A percentile compares a stretch with the other conserved stretches of the same genome.
phyloP scores from a whole-genome alignment of 352 stramenopile genomes.

The Phytopythium ostracodes region DNA sequence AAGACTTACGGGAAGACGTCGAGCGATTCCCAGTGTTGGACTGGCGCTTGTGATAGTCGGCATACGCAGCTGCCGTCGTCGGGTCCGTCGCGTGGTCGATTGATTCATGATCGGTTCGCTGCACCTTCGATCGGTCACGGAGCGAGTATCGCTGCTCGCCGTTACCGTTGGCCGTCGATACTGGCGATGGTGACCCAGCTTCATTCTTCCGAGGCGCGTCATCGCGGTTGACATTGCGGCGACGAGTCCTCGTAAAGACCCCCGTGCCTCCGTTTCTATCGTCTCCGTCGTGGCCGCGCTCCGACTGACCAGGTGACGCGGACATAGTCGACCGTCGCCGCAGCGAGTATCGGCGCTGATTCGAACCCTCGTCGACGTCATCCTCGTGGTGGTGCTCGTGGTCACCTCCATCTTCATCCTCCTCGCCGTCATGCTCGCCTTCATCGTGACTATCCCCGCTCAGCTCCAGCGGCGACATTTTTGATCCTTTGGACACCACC shows the following conservation, averaged over 20 bases:
- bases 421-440: constrained; percentile 20
- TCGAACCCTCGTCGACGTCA: constrained; percentile 7
- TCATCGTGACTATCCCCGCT: constrained; percentile 13
- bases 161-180: constrained; percentile 16
- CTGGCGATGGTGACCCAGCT: constrained; percentile 9
- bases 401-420: constrained; percentile 14
- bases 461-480: constrained; percentile 27
- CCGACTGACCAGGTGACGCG: not conserved
- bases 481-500: constrained; percentile 3
- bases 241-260: constrained; percentile 22
- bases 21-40: constrained; percentile 4
- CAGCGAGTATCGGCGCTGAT: constrained; percentile 15
- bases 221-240: constrained; percentile 14
- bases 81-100: constrained; percentile 24
- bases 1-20: constrained; percentile 1
- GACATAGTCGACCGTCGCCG: constrained; percentile 1
- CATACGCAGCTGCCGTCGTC: constrained; percentile 40
- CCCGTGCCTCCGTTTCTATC: constrained; percentile 5
- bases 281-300: constrained; percentile 2
- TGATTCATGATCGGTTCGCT: constrained; percentile 25
- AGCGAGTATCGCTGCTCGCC: constrained; percentile 56
- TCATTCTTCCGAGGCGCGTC: constrained; percentile 14
- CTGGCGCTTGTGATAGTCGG: constrained; percentile 69
- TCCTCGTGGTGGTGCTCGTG: constrained; percentile 18
- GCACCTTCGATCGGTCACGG: constrained; percentile 66